Conservation (phyloP, 73 alveolate genomes). For the Paramecium tetraurelia region DNA sequence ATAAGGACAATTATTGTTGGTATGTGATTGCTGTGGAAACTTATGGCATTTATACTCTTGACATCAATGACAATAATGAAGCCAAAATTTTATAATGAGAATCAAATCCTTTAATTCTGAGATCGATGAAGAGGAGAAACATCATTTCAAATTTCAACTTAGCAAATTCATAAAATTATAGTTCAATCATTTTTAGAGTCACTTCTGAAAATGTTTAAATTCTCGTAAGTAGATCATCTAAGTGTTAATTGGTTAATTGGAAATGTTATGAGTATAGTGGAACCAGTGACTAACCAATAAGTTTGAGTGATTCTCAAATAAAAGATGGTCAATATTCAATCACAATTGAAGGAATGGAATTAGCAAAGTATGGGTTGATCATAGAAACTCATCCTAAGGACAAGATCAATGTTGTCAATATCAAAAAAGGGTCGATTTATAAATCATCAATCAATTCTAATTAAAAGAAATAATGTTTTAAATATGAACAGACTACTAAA, state of each 20-base stretch:
- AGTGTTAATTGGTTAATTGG: constrained; percentile 5
- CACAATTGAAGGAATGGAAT: background rate
- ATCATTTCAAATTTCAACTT: background rate
- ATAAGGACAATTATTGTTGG: background rate
- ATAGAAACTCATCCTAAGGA: background rate
- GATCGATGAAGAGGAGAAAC: constrained; percentile 7
- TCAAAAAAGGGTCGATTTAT: background rate
- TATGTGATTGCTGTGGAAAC: background rate
- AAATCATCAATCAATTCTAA: background rate
- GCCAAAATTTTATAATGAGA: background rate
- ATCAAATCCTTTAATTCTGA: background rate
- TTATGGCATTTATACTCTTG: background rate
- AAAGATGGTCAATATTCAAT: background rate
- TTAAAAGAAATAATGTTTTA: constrained; percentile 20
- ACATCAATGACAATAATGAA: background rate
- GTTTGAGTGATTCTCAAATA: background rate
- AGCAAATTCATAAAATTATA: background rate
- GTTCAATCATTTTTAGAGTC: background rate
- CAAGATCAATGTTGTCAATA: background rate
- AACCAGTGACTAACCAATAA: background rate
- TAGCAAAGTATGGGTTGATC: background rate
- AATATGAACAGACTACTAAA: background rate
- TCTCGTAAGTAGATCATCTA: background rate
- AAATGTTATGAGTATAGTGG: background rate
- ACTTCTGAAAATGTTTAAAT: constrained; percentile 4